Base-by-base conservation (phyloP, 306 rosid species). In the Fragaria nilgerrensis region DNA sequence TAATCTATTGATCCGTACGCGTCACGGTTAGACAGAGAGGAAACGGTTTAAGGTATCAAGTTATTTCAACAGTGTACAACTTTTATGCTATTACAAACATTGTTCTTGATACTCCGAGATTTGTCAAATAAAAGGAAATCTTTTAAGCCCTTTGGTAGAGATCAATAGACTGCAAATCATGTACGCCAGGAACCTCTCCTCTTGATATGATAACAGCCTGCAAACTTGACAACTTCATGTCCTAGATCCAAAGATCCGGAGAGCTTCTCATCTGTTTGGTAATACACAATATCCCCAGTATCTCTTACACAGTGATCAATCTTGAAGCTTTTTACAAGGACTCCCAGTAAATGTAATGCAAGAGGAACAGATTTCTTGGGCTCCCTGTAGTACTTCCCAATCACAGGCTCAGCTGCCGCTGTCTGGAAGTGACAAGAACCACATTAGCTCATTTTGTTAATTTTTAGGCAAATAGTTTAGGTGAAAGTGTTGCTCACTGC, bases 261-360 rank as follows among this genome's bases (percentile, higher is more conserved):
- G 41, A 88, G 84, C 32, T 82, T 44, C 78, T 91, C 76, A 75
- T 95, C 97, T 41, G 93, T 88, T 83, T 92, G 88, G 67, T 95
- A 92, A 83, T 92, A 95, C 34, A 95, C 97, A 79, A 92, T 69
- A 76, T 92, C 97, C 65, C 98, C 97, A 7, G 88, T 77, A 78
- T 90, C 96, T 71, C 89, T 89, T 13, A 92, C 97, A 78, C 50
- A 92, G 80, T 95, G 97, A 75, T 95, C 99, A 63, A 82, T 84
- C 79, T 76, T 88, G 87, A 92, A 16, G 90, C 97, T 92, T 85
- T 59, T 87, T 36, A 87, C 41, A 69, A 95, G 88, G 81, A 80
- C 87, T 85, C 90, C 96, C 70, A 92, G 70, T 53, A 92, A 88
- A 81, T 90, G 89, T 75, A 95, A 79, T 9, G 99, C 97, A 23